Base-by-base conservation (phyloP, 2,329 filamentous ascomycete species). In the Cladophialophora chaetospira region DNA sequence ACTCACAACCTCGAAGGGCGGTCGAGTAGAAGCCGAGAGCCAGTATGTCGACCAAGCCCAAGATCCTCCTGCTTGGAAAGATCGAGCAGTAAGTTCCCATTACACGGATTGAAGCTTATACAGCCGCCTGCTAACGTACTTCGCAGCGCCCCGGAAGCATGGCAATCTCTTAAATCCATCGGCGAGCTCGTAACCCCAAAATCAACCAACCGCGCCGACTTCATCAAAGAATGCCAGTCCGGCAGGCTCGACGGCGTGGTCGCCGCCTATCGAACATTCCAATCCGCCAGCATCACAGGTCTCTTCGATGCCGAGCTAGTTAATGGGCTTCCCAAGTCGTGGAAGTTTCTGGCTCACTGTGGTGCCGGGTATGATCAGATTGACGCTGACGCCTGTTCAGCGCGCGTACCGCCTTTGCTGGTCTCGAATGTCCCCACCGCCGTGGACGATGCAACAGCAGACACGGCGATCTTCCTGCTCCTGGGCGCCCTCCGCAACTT, bases 361-460 rank as follows among this genome's bases (percentile, higher is more conserved):
- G 62, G 63, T 29, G 89, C 91, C 54, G 91, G 91, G 33, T 96
- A 96, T 73, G 91, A 96, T 71, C 87, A 91, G 71, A 79, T 95
- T 61, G 86, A 92, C 70, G 78, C 92, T 6, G 71, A 81, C 44
- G 87, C 88, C 35, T 93, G 89, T 76, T 87, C 84, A 8, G 76
- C 77, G 1, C 84, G 83, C 51, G 77, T 77, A 21, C 60, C 60
- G 15, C 55, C 59, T 5, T 81, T 95, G 62, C 80, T 77, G 38
- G 88, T 96, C 29, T 91, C 88, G 62, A 94, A 95, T 72, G 87
- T 88, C 1, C 91, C 89, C n/a, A 86, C 82, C 0, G 87, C 88
- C 25, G 88, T 91, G 40, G 86, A 94, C 71, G 88, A 94, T 70
- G 84, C 89, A 33, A 96, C 91, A 0, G 91, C 91, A 54, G 91